Evolutionary conservation across 495 filamentous ascomycete genomes (phyloP).

Genomic region (Geopyxis carbonaria): DNA sequence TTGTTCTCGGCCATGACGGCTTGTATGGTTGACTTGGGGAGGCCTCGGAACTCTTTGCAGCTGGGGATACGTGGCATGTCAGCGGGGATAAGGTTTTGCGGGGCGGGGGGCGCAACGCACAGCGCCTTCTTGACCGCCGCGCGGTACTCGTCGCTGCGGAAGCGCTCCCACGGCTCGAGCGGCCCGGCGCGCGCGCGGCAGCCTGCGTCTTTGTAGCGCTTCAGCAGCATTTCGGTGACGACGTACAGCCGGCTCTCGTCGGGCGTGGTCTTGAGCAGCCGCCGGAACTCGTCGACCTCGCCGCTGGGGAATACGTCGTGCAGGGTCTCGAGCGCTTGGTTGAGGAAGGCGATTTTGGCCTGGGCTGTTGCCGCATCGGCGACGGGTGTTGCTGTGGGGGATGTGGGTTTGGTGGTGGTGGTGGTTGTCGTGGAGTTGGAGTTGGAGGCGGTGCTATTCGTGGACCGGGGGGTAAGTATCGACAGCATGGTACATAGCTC

Average conservation of each 20-base stretch:
- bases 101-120: constrained; percentile 12
- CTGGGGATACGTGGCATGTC: constrained; percentile 23
- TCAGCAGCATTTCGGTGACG: constrained; percentile 67
- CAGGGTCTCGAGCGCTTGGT: constrained; percentile 52
- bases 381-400: neutral
- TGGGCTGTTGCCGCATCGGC: constrained; percentile 6
- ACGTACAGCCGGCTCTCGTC: constrained; percentile 70
- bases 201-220: constrained; percentile 27
- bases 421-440: neutral
- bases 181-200: constrained; percentile 6
- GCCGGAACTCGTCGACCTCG: constrained; percentile 78
- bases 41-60: constrained; percentile 63
- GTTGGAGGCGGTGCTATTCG: neutral
- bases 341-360: constrained; percentile 32
- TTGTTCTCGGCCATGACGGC: constrained; percentile 85
- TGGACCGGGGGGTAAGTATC: neutral
- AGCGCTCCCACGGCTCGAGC: constrained; percentile 52
- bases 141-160: constrained; percentile 58
- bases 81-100: neutral
- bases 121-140: constrained; percentile 44
- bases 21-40: constrained; percentile 64
- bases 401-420: neutral
- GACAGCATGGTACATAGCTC: neutral
- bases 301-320: constrained; percentile 71
- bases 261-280: constrained; percentile 65